Evolutionary conservation across 768 basidiomycete genomes (phyloP), one percentile per base, ranked within the genome.

Genomic region (Amanita subjunquillea): DNA sequence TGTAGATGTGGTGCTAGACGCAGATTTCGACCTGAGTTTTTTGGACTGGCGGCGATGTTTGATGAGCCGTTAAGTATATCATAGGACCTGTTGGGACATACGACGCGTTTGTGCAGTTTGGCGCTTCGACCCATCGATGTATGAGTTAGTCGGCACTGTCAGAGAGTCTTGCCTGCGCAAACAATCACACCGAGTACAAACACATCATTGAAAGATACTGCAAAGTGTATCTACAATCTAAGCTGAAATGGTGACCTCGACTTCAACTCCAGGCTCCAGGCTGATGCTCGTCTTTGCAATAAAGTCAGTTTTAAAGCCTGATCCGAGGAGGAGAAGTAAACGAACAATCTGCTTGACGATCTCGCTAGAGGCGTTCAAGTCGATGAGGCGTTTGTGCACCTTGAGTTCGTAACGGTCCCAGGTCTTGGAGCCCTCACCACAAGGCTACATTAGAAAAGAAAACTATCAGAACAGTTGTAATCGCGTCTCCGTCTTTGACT

Each of bases 391-490:
- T 78, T 99, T 99, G 86, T 99, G 95, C 57, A 99, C 79, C 78
- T 94, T 94, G 75, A 99, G 85, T 75, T 99, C 95, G 74, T 93
- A 98, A 63, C 91, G 85, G 74, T 99, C 96, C 96, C 96, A 99
- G 67, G 96, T 99, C 85, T 99, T 99, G 62, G 96, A 97, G 78
- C 96, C 96, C 74, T 98, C 96, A 91, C 96, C 96, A 67, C 96
- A 98, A 72, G 96, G 90, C 91, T 96, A 62, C 34, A 13, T 7
- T 55, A 36, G 46, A 40, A 54, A 39, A 25, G 17, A 45, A 22
- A 3, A 15, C 17, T 20, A 45, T 55, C 15, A 41, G 43, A 54
- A 37, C 48, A 56, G 22, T 23, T 36, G 22, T 51, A 3, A 3
- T 29, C 13, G 3, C 6, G 0, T 56, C 55, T 9, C 32, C 22